Base-by-base conservation (phyloP, 345 rosid species). In the Diplotaxis tenuifolia region DNA sequence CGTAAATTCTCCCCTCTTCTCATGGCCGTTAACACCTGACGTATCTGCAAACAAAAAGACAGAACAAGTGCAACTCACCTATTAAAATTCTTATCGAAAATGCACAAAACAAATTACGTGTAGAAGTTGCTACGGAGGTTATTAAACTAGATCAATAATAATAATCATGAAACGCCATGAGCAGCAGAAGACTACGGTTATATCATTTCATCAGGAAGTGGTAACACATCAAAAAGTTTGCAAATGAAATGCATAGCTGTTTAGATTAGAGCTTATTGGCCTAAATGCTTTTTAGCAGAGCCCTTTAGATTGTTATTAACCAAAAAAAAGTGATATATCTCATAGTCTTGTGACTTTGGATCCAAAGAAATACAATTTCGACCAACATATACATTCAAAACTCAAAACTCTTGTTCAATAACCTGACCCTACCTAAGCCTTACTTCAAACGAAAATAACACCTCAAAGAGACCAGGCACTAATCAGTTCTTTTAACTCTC, bases 21-120 rank as follows among this genome's bases (percentile, higher is more conserved):
- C 86, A 90, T 82, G 76, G 90, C 90, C 62, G 75, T 83, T 86
- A 90, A 74, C 77, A 84, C 96, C 75, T 87, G 96, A 67, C 91
- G 96, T 75, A 93, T 83, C 98, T 90, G 87, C 45, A 10, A 76
- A 67, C 72, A 83, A 42, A 59, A 70, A 78, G 58, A 81, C 68
- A n/a, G 25, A 81, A 73, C 49, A 75, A n/a, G 16, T 68, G 38
- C 19, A 42, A 34, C 14, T 34, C 11, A 45, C 50, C 50, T n/a
- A 45, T 45, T 45, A 6, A 45, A 45, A 8, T 29, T 29, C 9
- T 29, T 2, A 5, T 5, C 28, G 28, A 25, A 25, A n/a, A 5
- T 5, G 34, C 34, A 29, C 34, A 29, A 29, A 29, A 29, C 50
- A n/a, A 45, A 6, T 45, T 6, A 42, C 16, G n/a, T 15, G 50